Evolutionary conservation across 2,329 filamentous ascomycete genomes (phyloP), one percentile per base, ranked within the genome.

Genomic region (Emmonsiellopsis sp.): DNA sequence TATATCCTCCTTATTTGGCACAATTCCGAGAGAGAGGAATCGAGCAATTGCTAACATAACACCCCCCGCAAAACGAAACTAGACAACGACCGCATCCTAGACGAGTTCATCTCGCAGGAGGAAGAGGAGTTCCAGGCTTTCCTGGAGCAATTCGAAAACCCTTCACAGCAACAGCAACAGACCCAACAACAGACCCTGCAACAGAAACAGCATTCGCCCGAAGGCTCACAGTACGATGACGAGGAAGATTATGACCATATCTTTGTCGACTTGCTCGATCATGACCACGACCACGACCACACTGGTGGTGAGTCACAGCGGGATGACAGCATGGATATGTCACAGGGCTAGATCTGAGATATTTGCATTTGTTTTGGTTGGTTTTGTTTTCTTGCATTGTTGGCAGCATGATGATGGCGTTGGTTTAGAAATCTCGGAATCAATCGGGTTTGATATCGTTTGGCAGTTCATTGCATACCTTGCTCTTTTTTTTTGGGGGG

Each of bases 231-330:
- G 41, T 68, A 66, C 52, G 65, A 77, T 59, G 79, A 82, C 57
- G 79, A 81, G n/a, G 76, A 78, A 37, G 80, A 83, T 57, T 83
- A 82, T 61, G 79, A 83, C 60, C 70, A 71, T 57, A 70, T 84
- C 7, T 83, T 95, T 65, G 79, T 81, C 73, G 82, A 88, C 59
- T 65, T 87, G 38, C 67, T 82, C 50, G 74, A 78, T n/a, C 69
- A 76, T 56, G 71, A 77, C 47, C 63, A 68, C 11, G 46, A 50
- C 4, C 55, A 62, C 41, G 11, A 15, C 16, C 4, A n/a, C 43
- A n/a, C 44, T 7, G 15, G n/a, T 13, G 44, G 30, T 35, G 34
- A 54, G 15, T 40, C 16, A 15, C 52, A 58, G 31, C 53, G 58
- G 30, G 56, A 59, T 46, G 65, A 68, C 54, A 66, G 67, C 54